Conservation (phyloP, 495 filamentous ascomycete species). For the Penicillium psychrofluorescens region DNA sequence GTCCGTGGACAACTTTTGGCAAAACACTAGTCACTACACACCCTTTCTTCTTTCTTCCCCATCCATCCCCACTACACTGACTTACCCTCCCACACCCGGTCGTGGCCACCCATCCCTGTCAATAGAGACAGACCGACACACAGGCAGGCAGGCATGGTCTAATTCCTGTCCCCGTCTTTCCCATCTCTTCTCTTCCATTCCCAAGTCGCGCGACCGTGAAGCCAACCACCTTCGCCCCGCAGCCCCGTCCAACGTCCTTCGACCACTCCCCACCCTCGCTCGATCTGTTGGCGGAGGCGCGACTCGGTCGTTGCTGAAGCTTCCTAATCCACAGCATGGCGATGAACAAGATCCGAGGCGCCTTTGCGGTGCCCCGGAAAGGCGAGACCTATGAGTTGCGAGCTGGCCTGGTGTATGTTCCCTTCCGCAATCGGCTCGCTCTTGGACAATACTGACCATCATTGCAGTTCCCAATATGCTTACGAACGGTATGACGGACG, state of each 20-base stretch:
- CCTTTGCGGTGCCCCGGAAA: slow-evolving; percentile 87
- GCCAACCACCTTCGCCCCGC: slow-evolving; percentile 29
- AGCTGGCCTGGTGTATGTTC: slow-evolving; percentile 72
- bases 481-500: slow-evolving; percentile 65
- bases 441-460: slow-evolving; percentile 18
- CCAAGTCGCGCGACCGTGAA: slow-evolving; percentile 28
- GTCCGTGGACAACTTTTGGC: slow-evolving; percentile 37
- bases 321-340: slow-evolving; percentile 54
- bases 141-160: slow-evolving; percentile 11
- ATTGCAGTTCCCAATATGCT: slow-evolving; percentile 81
- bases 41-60: slow-evolving; percentile 17
- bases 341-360: slow-evolving; percentile 91
- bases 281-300: slow-evolving; percentile 35
- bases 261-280: slow-evolving; percentile 12
- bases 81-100: slow-evolving; percentile 3
- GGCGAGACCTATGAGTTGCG: slow-evolving; percentile 98
- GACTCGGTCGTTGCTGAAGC: slow-evolving; percentile 42
- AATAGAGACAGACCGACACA: neutral
- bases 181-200: slow-evolving; percentile 5
- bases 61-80: neutral
- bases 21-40: slow-evolving; percentile 13
- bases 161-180: slow-evolving; percentile 4
- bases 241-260: slow-evolving; percentile 22
- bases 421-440: slow-evolving; percentile 9
- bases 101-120: neutral